phyloP scores from a whole-genome alignment of 2,329 filamentous ascomycete genomes.

The Aspergillus brasiliensis region DNA sequence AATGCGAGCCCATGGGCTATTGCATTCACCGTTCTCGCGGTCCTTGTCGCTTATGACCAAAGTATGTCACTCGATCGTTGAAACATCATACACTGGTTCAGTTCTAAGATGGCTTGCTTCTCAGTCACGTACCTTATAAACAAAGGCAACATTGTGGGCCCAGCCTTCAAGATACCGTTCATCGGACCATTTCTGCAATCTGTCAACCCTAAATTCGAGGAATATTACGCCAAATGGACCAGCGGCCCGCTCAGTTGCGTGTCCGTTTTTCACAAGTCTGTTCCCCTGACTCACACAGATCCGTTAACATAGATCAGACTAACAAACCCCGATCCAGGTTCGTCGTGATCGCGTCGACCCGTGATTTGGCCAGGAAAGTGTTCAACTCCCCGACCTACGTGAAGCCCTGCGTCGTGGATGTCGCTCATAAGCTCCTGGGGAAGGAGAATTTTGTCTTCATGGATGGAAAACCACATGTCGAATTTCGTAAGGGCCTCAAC shows the following conservation, averaged over 20 bases:
- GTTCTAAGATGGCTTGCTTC: background rate
- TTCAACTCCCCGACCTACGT: constrained; percentile 84
- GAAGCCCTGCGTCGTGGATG: constrained; percentile 87
- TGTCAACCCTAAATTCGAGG: constrained; percentile 79
- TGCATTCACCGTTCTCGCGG: background rate
- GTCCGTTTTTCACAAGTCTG: constrained; percentile 91
- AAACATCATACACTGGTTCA: background rate
- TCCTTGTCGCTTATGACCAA: background rate
- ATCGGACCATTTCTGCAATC: constrained; percentile 87
- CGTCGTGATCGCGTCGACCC: constrained; percentile 86
- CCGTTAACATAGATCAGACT: background rate
- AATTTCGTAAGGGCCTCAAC: constrained; percentile 89
- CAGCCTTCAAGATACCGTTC: constrained; percentile 71
- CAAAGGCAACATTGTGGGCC: constrained; percentile 72
- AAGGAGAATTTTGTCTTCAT: constrained; percentile 90
- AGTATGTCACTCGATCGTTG: background rate
- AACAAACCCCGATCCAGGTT: constrained; percentile 58
- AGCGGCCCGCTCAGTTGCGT: constrained; percentile 90
- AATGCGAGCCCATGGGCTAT: background rate
- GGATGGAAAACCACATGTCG: constrained; percentile 82
- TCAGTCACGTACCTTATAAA: constrained; percentile 69
- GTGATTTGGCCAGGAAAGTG: constrained; percentile 86
- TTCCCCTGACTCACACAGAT: background rate
- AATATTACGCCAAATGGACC: constrained; percentile 81
- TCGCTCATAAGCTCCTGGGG: constrained; percentile 82